Percentiles rank a stretch among this genome's conserved stretches.
Evolutionary conservation across 2,329 filamentous ascomycete genomes (phyloP).

Genomic region (Pseudocercospora fijiensis): DNA sequence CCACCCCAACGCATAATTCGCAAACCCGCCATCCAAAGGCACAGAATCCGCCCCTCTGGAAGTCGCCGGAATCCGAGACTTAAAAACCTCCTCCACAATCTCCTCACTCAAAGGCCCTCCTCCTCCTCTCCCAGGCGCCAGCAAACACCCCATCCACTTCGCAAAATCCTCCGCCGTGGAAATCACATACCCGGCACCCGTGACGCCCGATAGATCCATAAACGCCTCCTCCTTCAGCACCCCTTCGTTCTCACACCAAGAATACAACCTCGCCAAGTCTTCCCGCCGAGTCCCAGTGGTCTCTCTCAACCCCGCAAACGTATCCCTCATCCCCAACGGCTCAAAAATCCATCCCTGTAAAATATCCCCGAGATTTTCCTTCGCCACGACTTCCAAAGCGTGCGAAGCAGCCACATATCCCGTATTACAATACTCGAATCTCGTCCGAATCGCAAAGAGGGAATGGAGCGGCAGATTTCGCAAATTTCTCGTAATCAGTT

Average conservation of each 20-base stretch:
- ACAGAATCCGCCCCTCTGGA: not conserved
- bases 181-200: slow-evolving; percentile 1
- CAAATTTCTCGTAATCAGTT: not conserved
- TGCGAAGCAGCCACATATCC: slow-evolving; percentile 1
- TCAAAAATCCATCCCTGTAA: not conserved
- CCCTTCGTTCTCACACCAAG: too few relatives aligned
- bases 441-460: not conserved
- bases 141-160: not conserved
- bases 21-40: not conserved
- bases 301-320: not conserved
- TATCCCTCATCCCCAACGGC: slow-evolving; percentile 1
- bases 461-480: not conserved
- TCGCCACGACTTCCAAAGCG: not conserved
- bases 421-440: slow-evolving; percentile 3
- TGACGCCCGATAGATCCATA: not conserved
- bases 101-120: not conserved
- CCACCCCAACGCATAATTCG: not conserved
- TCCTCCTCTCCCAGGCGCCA: too few relatives aligned
- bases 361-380: too few relatives aligned
- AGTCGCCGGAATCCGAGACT: not conserved
- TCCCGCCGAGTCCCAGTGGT: not conserved
- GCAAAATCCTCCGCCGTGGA: not conserved
- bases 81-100: not conserved
- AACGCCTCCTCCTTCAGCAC: not conserved
- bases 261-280: not conserved